phyloP scores from a whole-genome alignment of 2,329 filamentous ascomycete species.

The Zymoseptoria tritici region DNA sequence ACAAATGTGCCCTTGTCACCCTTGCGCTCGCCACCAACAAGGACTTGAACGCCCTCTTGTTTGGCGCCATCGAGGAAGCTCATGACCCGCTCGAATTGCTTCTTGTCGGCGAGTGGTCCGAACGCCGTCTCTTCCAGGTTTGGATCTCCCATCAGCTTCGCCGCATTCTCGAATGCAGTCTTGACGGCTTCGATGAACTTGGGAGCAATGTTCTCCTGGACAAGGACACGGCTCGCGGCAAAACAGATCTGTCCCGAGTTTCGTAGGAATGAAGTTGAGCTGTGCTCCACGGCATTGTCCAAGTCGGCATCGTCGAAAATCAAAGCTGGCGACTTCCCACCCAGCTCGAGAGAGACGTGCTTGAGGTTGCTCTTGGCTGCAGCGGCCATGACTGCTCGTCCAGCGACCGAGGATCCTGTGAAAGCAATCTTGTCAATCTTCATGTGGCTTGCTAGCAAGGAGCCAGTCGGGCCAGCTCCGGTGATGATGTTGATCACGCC shows the following conservation, averaged over 20 bases:
- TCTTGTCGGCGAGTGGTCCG: conserved; percentile 46
- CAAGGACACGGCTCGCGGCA: conserved; percentile 26
- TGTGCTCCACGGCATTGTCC: conserved; percentile 21
- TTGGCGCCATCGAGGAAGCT: conserved; percentile 21
- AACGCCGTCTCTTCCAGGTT: conserved; percentile 23
- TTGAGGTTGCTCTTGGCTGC: conserved; percentile 37
- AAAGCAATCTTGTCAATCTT: conserved; percentile 45
- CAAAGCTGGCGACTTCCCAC: conserved; percentile 41
- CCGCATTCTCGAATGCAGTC: conserved; percentile 22
- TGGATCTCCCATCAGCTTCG: conserved; percentile 22
- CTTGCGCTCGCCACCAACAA: conserved; percentile 18
- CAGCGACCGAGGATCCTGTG: conserved; percentile 39
- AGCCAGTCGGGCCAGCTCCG: conserved; percentile 26
- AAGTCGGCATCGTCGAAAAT: conserved; percentile 42
- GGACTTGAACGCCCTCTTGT: conserved; percentile 15
- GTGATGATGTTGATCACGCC: conserved; percentile 37
- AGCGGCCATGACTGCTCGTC: conserved; percentile 33
- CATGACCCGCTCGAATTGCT: conserved; percentile 36
- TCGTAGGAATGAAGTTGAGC: conserved; percentile 4
- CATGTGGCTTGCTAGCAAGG: conserved; percentile 35
- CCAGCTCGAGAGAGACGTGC: conserved; percentile 42
- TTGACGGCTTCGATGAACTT: conserved; percentile 37
- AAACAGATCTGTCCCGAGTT: conserved; percentile 20
- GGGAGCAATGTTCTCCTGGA: conserved; percentile 38
- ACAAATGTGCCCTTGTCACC: conserved; percentile 29